Conservation (phyloP, 345 rosid species). For the Corymbia maculata region DNA sequence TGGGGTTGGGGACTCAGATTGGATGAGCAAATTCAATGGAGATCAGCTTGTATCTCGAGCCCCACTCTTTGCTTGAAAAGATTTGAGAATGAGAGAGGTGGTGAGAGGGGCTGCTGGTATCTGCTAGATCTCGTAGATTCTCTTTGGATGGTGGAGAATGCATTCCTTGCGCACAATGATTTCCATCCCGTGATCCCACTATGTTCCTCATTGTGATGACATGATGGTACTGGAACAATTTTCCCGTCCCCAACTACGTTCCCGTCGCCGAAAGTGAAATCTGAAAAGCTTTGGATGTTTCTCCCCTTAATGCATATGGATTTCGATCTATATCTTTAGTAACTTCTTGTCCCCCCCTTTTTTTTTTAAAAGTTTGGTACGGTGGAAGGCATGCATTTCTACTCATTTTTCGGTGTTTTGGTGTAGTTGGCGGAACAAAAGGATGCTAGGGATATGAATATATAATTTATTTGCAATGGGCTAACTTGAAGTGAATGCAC, state of each 20-base stretch:
- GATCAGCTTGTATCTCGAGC: neutral
- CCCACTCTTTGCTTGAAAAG: neutral
- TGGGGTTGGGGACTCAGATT: neutral
- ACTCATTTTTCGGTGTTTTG: neutral
- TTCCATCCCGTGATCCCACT: neutral
- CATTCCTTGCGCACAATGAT: constrained; percentile 13
- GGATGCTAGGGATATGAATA: neutral
- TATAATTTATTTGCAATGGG: neutral
- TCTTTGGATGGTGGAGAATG: constrained; percentile 13
- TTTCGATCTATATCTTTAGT: neutral
- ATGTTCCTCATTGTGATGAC: neutral
- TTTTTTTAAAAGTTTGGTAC: neutral
- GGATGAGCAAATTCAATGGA: constrained; percentile 1
- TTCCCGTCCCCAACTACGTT: neutral
- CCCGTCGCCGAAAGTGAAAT: neutral
- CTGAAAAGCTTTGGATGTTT: neutral
- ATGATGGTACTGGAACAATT: neutral
- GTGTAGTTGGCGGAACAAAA: neutral
- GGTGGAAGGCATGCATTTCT: neutral
- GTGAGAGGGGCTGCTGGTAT: neutral
- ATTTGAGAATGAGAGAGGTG: neutral
- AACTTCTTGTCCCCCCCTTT: neutral
- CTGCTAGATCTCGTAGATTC: neutral
- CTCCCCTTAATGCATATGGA: neutral
- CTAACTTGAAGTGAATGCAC: neutral